Evolutionary conservation across 345 rosid genomes (phyloP).

Genomic region (Arabidopsis arenosa): DNA sequence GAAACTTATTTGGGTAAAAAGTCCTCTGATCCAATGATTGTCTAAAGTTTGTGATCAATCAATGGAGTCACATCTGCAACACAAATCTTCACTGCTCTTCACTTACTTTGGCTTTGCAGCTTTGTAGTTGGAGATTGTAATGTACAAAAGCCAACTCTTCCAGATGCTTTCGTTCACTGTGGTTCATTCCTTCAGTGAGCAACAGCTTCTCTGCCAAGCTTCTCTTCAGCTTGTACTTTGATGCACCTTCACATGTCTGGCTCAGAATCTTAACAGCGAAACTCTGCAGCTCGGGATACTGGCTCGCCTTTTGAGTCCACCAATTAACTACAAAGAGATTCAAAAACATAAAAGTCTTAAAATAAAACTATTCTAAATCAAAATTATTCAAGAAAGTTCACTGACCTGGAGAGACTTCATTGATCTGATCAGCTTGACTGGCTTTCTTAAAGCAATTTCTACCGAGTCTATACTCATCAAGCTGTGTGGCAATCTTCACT

Average conservation of each 20-base stretch:
- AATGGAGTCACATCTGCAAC: neutral
- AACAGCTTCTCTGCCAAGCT: constrained; percentile 56
- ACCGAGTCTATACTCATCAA: constrained; percentile 51
- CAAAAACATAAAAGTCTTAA: constrained; percentile 1
- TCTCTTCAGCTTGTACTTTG: constrained; percentile 55
- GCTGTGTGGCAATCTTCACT: constrained; percentile 48
- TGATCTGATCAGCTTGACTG: constrained; percentile 45
- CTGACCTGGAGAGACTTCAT: constrained; percentile 54
- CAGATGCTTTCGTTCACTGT: constrained; percentile 36
- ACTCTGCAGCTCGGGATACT: constrained; percentile 59
- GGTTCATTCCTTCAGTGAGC: constrained; percentile 34
- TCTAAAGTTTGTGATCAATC: constrained; percentile 5
- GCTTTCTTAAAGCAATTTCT: constrained; percentile 54
- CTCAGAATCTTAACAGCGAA: constrained; percentile 57
- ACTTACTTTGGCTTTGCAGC: constrained; percentile 31
- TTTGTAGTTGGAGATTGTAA: constrained; percentile 55
- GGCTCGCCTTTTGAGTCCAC: constrained; percentile 58
- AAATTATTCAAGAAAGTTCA: constrained; percentile 10
- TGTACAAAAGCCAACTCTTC: constrained; percentile 50
- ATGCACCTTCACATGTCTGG: constrained; percentile 64
- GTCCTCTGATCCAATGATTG: neutral
- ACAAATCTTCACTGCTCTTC: constrained; percentile 18
- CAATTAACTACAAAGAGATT: constrained; percentile 51
- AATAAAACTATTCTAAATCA: neutral
- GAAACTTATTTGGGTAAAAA: constrained; percentile 6